A percentile compares a stretch with the other conserved stretches of the same genome.
These are phyloP conservation scores for Neckera pumila DNA, from an alignment of 225 moss, liverwort and hornwort species.

Conservation along the genomic window DNA sequence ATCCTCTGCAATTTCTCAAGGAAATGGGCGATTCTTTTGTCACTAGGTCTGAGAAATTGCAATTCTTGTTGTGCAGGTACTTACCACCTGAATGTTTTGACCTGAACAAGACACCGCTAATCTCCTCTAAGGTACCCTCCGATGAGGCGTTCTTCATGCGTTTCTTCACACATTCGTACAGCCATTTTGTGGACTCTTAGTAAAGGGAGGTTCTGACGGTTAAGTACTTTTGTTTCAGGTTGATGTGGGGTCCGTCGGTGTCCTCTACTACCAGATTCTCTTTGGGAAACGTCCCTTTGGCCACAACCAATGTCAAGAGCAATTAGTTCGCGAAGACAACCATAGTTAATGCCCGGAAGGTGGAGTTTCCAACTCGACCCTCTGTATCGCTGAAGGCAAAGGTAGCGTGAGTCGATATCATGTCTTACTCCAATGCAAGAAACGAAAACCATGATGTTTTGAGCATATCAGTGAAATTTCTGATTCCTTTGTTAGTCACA, in stretches of 20 bases:
- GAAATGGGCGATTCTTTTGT: background rate
- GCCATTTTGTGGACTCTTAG: background rate
- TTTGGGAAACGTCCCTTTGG: slow-evolving; percentile 91
- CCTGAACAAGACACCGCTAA: slow-evolving; percentile 71
- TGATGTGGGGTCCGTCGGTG: slow-evolving; percentile 95
- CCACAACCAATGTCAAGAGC: slow-evolving; percentile 86
- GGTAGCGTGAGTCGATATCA: slow-evolving; percentile 19
- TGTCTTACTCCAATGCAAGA: background rate
- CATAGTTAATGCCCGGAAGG: slow-evolving; percentile 86
- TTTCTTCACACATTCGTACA: background rate
- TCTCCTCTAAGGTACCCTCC: slow-evolving; percentile 80
- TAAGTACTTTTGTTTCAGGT: slow-evolving; percentile 36
- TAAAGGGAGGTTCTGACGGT: background rate
- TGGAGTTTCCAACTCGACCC: slow-evolving; percentile 81
- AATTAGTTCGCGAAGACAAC: slow-evolving; percentile 94
- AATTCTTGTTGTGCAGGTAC: slow-evolving; percentile 49
- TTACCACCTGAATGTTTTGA: slow-evolving; percentile 97
- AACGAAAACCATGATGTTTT: background rate
- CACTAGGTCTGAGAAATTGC: background rate
- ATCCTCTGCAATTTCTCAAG: background rate
- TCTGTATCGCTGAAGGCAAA: slow-evolving; percentile 83
- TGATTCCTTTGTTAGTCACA: background rate
- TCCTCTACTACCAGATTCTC: slow-evolving; percentile 92
- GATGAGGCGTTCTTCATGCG: background rate
- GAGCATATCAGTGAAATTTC: background rate